Evolutionary conservation across 1,284 basidiomycete genomes (phyloP).

Genomic region (Rhodotorula sp.): DNA sequence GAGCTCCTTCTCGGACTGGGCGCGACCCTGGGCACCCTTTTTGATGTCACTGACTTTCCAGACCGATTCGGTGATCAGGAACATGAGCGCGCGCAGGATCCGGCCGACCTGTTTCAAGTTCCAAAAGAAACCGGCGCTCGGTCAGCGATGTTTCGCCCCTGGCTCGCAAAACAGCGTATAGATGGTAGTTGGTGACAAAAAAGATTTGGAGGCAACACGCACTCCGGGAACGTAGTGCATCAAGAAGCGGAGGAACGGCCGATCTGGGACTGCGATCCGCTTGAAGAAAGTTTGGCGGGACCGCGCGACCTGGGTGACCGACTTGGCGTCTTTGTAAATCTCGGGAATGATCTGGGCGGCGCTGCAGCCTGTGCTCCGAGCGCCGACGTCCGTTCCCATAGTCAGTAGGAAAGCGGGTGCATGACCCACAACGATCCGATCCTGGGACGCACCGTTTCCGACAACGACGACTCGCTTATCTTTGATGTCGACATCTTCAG

Average conservation of each 20-base stretch:
- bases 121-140: neutral
- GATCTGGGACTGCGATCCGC: slow-evolving; percentile 15
- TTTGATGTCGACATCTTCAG: slow-evolving; percentile 23
- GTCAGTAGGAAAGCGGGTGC: neutral
- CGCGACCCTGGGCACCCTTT: neutral
- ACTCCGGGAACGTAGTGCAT: slow-evolving; percentile 34
- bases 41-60: neutral
- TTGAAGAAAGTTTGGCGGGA: slow-evolving; percentile 29
- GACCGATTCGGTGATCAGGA: neutral
- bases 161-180: too few relatives aligned
- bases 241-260: neutral
- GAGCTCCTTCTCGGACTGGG: neutral
- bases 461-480: slow-evolving; percentile 39
- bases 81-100: neutral
- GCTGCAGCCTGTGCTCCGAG: slow-evolving; percentile 18
- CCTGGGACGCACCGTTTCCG: slow-evolving; percentile 16
- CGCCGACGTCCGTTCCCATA: neutral
- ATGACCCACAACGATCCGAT: neutral
- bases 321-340: slow-evolving; percentile 22
- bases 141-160: neutral
- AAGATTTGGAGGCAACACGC: neutral
- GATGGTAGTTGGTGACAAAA: too few relatives aligned
- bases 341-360: slow-evolving; percentile 35
- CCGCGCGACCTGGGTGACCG: slow-evolving; percentile 35
- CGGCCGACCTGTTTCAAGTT: neutral